Percentiles rank a stretch among this genome's conserved stretches.
phyloP scores from a whole-genome alignment of 495 filamentous ascomycete genomes.

The Penicillium lividum region DNA sequence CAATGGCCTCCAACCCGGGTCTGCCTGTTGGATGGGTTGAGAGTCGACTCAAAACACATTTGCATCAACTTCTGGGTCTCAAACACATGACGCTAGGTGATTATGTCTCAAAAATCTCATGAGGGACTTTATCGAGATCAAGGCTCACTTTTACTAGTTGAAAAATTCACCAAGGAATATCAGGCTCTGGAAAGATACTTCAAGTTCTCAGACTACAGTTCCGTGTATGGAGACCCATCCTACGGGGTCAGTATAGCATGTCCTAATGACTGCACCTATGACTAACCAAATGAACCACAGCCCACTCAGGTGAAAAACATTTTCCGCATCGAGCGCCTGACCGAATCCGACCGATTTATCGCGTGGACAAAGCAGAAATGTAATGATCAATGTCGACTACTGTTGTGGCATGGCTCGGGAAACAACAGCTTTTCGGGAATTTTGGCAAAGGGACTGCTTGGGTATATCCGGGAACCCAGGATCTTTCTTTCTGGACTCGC shows the following conservation, averaged over 20 bases:
- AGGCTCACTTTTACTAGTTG: neutral
- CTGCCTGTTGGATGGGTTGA: neutral
- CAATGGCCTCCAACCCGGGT: neutral
- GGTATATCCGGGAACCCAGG: neutral
- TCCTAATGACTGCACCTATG: too few species aligned
- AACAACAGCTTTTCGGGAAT: constrained; percentile 72
- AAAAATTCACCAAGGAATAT: neutral
- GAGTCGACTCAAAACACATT: too few species aligned
- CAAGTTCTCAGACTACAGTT: neutral
- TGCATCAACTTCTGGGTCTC: constrained; percentile 5
- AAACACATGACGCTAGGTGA: constrained; percentile 11
- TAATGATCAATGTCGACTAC: constrained; percentile 45
- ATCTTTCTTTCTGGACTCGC: constrained; percentile 23
- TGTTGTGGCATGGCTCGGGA: constrained; percentile 74
- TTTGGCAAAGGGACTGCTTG: constrained; percentile 68
- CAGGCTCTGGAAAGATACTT: neutral
- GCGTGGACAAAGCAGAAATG: constrained; percentile 26
- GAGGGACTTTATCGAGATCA: neutral
- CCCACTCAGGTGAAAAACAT: neutral
- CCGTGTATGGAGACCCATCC: neutral
- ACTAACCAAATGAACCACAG: too few species aligned
- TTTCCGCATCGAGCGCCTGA: constrained; percentile 66
- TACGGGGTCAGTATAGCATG: too few species aligned
- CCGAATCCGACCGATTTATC: constrained; percentile 63
- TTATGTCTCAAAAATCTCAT: neutral